A percentile compares a stretch with the other conserved stretches of the same genome.
phyloP scores from a whole-genome alignment of 345 rosid species.

The Reutealis trisperma region DNA sequence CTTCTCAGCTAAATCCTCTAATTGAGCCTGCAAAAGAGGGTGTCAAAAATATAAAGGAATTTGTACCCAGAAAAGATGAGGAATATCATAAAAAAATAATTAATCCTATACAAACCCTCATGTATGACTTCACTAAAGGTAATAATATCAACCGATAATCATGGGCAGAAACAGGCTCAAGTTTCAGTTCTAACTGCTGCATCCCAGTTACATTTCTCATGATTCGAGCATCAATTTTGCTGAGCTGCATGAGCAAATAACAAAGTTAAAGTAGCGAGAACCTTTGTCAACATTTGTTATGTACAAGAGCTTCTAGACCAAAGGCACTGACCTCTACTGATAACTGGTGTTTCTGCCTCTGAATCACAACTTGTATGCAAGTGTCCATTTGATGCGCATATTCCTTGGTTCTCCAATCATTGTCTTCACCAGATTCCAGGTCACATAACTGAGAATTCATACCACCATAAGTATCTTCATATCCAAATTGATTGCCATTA shows the following conservation, averaged over 20 bases:
- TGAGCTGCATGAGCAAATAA: slow-evolving; percentile 56
- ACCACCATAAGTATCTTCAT: slow-evolving; percentile 57
- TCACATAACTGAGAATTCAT: slow-evolving; percentile 73
- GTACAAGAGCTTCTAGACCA: slow-evolving; percentile 17
- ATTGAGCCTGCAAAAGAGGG: slow-evolving; percentile 51
- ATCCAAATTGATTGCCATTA: slow-evolving; percentile 71
- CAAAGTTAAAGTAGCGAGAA: slow-evolving; percentile 11
- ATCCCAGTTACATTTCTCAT: slow-evolving; percentile 68
- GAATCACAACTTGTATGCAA: slow-evolving; percentile 74
- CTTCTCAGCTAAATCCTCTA: slow-evolving; percentile 92
- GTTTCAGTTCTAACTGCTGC: slow-evolving; percentile 86
- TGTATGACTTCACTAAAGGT: slow-evolving; percentile 74
- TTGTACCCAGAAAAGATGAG: slow-evolving; percentile 11
- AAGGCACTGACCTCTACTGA: slow-evolving; percentile 64
- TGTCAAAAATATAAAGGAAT: neutral
- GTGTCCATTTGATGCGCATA: slow-evolving; percentile 67
- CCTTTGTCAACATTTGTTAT: neutral
- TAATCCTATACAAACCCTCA: slow-evolving; percentile 63
- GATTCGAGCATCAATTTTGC: slow-evolving; percentile 77
- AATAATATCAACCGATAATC: slow-evolving; percentile 68
- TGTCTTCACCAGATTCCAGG: slow-evolving; percentile 80
- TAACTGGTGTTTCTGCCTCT: slow-evolving; percentile 77
- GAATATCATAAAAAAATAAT: slow-evolving; percentile 11
- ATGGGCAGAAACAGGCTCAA: slow-evolving; percentile 64
- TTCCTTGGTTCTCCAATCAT: slow-evolving; percentile 74